These are phyloP conservation scores for Phyllosticta citribraziliensis DNA, from an alignment of 2,329 filamentous ascomycete genomes.

Conservation along the genomic window DNA sequence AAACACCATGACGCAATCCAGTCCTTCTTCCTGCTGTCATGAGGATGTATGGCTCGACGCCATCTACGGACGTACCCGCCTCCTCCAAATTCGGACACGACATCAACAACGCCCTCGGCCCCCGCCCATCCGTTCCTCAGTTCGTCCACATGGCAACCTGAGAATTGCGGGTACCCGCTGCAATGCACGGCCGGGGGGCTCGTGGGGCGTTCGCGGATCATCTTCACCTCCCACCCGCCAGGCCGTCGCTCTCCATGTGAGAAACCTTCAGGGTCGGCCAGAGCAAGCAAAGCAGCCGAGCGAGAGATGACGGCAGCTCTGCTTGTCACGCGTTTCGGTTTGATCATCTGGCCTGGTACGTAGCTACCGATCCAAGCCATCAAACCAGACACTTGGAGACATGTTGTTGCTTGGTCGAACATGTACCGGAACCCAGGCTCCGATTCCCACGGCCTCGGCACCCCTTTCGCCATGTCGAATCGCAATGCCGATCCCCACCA, in stretches of 20 bases:
- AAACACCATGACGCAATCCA: not conserved
- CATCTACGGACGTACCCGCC: not conserved
- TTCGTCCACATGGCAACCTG: not conserved
- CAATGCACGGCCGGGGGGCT: not conserved
- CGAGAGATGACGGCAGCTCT: not conserved
- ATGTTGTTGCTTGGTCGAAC: too few species aligned
- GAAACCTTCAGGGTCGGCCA: not conserved
- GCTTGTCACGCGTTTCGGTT: not conserved
- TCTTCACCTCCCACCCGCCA: not conserved
- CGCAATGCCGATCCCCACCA: too few species aligned
- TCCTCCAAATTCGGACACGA: not conserved
- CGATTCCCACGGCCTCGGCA: too few species aligned
- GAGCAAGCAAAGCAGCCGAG: not conserved
- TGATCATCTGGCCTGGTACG: too few species aligned
- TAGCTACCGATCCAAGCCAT: too few species aligned
- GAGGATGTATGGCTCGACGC: not conserved
- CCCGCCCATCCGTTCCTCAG: not conserved
- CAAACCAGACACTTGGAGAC: too few species aligned
- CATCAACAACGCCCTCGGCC: not conserved
- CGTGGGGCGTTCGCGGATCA: not conserved
- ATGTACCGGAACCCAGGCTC: too few species aligned
- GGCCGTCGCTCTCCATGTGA: not conserved
- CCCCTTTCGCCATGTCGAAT: too few species aligned
- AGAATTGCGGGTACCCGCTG: not conserved
- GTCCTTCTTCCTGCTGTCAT: not conserved